Base-by-base conservation (phyloP, 2,329 filamentous ascomycete species). In the Cladophialophora psammophila region DNA sequence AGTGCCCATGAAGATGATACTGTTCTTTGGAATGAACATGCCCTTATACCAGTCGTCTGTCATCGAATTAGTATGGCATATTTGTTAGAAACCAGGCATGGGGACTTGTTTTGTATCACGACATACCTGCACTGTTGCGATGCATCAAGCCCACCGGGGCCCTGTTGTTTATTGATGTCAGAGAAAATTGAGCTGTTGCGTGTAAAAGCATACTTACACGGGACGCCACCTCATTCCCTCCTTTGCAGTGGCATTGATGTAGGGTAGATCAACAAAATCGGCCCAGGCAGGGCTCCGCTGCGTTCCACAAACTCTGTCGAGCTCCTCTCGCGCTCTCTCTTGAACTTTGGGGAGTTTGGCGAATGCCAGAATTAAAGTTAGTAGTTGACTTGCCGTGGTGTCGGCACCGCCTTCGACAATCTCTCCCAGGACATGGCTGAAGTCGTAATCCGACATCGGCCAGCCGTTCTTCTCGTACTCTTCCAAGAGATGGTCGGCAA, bases 311-410 rank as follows among this genome's bases (percentile, higher is more conserved):
- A 85, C 80, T 2, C 74, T 69, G 65, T 87, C 84, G 10, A 87
- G 73, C 55, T 82, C 77, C 8, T 74, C 75, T 68, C 81, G 80
- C 0, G 81, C 83, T 68, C 84, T 86, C n/a, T 71, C 69, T 63
- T 85, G 83, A 40, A 85, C 82, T 8, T 82, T 80, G 0, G 82
- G 82, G 40, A 83, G 83, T 15, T 84, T 77, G 12, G 78, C 80
- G 73, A 86, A 52, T 1, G 52, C 18, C 52, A 68, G 38, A 0
- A 68, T 61, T 10, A 38, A 52, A 5, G 62, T 65, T 36, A 68
- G 54, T 10, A 59, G 42, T 7, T 62, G 56, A 6, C 57, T 52
- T 8, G 66, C 35, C 5, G 66, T 68, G 5, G 66, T 68, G 15
- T 68, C 66, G 4, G 66, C 62, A n/a, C 66, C 66, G 20, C 63